Conservation (phyloP, 1,284 basidiomycete genomes). For the Cutaneotrichosporon cutaneum region DNA sequence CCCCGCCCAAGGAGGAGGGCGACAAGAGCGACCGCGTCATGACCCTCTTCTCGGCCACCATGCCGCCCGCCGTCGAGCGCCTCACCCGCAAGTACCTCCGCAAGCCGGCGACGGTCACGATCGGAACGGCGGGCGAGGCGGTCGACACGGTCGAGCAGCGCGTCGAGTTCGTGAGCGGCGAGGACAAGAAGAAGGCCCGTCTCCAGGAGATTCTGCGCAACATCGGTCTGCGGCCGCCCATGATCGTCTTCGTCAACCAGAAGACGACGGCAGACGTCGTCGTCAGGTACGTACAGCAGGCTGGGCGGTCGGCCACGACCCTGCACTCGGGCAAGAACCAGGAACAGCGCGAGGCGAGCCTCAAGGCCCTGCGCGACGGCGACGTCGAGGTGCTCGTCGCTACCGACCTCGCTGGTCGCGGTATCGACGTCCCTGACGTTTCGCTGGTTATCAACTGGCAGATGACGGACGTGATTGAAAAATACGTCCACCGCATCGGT, state of each 20-base stretch:
- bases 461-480: slow-evolving; percentile 94
- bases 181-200: slow-evolving; percentile 84
- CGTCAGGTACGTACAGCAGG: slow-evolving; percentile 81
- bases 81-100: slow-evolving; percentile 90
- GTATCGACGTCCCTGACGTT: slow-evolving; percentile 95
- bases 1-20: slow-evolving; percentile 79
- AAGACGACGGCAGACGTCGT: slow-evolving; percentile 98
- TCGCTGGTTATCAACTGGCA: slow-evolving; percentile 95
- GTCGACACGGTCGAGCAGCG: slow-evolving; percentile 97
- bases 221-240: slow-evolving; percentile 77
- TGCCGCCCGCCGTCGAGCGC: slow-evolving; percentile 94
- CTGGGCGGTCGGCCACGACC: slow-evolving; percentile 77
- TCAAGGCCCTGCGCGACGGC: slow-evolving; percentile 81
- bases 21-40: slow-evolving; percentile 69
- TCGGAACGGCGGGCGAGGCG: slow-evolving; percentile 94
- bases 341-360: slow-evolving; percentile 88
- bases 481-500: slow-evolving; percentile 90
- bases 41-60: slow-evolving; percentile 94
- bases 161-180: slow-evolving; percentile 87
- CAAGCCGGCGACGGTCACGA: slow-evolving; percentile 90
- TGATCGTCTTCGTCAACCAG: slow-evolving; percentile 99
- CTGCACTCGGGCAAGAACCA: slow-evolving; percentile 97
- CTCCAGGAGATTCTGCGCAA: slow-evolving; percentile 88
- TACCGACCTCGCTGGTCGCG: slow-evolving; percentile 94
- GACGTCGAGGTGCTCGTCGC: slow-evolving; percentile 85